Base-by-base conservation (phyloP, 805 yeast genomes). In the Torulaspora gathmanii region DNA sequence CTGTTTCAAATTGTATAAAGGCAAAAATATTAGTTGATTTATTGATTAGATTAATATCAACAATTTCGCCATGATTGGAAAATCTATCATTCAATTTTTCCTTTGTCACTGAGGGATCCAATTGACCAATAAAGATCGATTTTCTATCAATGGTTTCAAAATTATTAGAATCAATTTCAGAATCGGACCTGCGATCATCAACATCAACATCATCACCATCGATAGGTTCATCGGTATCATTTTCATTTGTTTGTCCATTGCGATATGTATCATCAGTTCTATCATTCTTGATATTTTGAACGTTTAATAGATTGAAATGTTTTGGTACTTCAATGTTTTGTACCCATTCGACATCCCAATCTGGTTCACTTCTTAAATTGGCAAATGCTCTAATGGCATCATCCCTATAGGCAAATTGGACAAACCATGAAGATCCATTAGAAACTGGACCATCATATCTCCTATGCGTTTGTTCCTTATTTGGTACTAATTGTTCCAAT, bases 361-460 rank as follows among this genome's bases (percentile, higher is more conserved):
- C 64, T 6, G 71, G 67, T 37, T 74, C 75, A 11, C 74, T 71
- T 52, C 83, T 75, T 49, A 83, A 69, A 54, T 74, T 77, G 2
- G 93, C 89, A 69, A 78, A 87, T 0, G 95, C 95, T 57, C 85
- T 74, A 36, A 86, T 85, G 10, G 96, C 95, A 63, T 88, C 95
- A 61, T 86, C 95, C 37, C 96, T 77, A 61, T 76, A 86, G 1
- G 80, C 84, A 68, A 80, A 87, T 58, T 84, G 83, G 51, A 81
- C 77, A 59, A 82, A 86, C 95, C 95, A 88, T 22, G 74, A 71
- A 40, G 64, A 68, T 36, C 59, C 60, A 6, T 52, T 51, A 2
- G 64, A 53, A 9, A 49, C 34, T 7, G 60, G 54, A 16, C 46
- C 52, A 23, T 49, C 46, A 33, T 46, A 53, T 23, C 52, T 54